A percentile compares a stretch with the other conserved stretches of the same genome.
Conservation (phyloP, 805 yeast genomes). For the baker's yeast (Saccharomyces cerevisiae) region DNA sequence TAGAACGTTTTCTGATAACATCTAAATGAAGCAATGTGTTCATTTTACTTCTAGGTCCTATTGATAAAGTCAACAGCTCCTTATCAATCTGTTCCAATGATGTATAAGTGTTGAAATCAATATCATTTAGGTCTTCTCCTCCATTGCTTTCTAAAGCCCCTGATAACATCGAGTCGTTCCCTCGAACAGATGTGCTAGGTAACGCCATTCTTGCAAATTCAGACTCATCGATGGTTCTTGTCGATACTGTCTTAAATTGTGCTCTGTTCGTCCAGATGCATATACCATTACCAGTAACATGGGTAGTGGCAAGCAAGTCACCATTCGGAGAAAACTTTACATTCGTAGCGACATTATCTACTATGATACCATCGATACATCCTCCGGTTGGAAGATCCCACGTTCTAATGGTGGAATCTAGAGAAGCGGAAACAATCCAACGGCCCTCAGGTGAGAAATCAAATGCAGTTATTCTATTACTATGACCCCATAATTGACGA, state of each 20-base stretch:
- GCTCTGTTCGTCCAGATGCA: slow-evolving; percentile 88
- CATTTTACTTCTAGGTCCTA: slow-evolving; percentile 71
- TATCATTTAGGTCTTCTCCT: slow-evolving; percentile 26
- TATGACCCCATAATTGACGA: slow-evolving; percentile 83
- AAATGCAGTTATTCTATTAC: slow-evolving; percentile 75
- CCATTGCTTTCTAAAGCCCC: slow-evolving; percentile 59
- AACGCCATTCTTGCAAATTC: slow-evolving; percentile 56
- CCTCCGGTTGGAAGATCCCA: slow-evolving; percentile 98
- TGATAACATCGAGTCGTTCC: slow-evolving; percentile 60
- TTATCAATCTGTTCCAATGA: slow-evolving; percentile 56
- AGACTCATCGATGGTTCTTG: slow-evolving; percentile 66
- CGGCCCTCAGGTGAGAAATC: slow-evolving; percentile 94
- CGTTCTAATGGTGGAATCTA: slow-evolving; percentile 84
- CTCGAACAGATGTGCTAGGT: slow-evolving; percentile 76
- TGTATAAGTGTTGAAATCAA: slow-evolving; percentile 34
- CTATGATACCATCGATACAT: slow-evolving; percentile 82
- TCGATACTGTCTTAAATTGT: slow-evolving; percentile 68
- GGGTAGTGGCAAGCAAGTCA: slow-evolving; percentile 85
- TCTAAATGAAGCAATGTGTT: slow-evolving; percentile 75
- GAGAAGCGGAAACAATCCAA: slow-evolving; percentile 78
- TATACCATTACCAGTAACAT: slow-evolving; percentile 83
- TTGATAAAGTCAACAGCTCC: slow-evolving; percentile 61
- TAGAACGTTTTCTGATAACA: slow-evolving; percentile 74
- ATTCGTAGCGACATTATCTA: slow-evolving; percentile 72
- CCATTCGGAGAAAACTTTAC: slow-evolving; percentile 80